These are phyloP conservation scores for Allium cepa DNA, from an alignment of 106 monocot genomes.

Conservation along the genomic window DNA sequence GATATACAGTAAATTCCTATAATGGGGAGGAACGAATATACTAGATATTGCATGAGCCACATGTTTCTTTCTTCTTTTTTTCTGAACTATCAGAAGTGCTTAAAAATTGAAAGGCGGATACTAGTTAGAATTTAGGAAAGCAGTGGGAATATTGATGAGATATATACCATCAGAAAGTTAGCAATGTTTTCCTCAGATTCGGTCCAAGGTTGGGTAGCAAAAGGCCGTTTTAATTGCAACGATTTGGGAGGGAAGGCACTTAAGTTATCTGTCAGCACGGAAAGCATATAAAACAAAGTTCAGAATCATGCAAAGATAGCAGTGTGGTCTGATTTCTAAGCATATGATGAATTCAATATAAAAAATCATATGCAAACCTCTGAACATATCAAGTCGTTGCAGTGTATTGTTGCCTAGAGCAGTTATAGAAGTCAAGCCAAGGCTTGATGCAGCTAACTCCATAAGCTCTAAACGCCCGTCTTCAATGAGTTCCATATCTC, in stretches of 20 bases:
- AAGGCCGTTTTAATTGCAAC: conserved; percentile 61
- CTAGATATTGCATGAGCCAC: too few species aligned
- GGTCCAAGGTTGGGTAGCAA: conserved; percentile 70
- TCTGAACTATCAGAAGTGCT: too few species aligned
- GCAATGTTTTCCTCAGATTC: conserved; percentile 77
- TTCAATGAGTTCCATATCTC: conserved; percentile 90
- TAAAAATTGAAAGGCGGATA: too few species aligned
- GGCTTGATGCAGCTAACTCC: conserved; percentile 81
- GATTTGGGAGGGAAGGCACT: conserved; percentile 67
- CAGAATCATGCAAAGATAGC: neutral
- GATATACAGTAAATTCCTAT: too few species aligned
- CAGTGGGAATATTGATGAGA: neutral
- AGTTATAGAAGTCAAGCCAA: conserved; percentile 69
- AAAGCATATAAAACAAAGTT: neutral
- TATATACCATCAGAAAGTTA: conserved; percentile 86
- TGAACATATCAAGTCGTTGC: conserved; percentile 60
- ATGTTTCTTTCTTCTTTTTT: too few species aligned
- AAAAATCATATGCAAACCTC: conserved; percentile 28
- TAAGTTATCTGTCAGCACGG: conserved; percentile 44
- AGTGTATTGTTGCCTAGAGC: conserved; percentile 67
- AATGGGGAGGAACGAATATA: neutral
- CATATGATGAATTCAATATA: neutral
- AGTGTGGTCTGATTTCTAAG: neutral
- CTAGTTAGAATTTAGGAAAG: too few species aligned
- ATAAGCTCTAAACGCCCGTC: conserved; percentile 96